Percentiles rank a stretch among this genome's conserved stretches.
Evolutionary conservation across 2,329 filamentous ascomycete species (phyloP).

Genomic region (Gremmenia infestans): DNA sequence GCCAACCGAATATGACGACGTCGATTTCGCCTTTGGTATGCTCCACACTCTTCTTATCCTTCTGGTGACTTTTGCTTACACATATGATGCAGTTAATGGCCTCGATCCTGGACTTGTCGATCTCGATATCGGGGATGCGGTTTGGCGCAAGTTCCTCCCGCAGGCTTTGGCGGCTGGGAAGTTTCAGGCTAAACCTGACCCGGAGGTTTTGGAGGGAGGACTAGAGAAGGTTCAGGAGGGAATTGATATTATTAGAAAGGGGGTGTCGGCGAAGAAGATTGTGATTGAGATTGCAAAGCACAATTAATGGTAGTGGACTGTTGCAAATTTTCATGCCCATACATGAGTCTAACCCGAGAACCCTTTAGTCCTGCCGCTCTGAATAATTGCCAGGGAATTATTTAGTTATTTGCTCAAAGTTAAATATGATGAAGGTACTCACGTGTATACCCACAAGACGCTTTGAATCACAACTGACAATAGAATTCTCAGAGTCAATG

Average conservation of each 20-base stretch:
- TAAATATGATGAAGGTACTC: no score
- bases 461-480: no score
- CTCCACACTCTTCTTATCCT: constrained; percentile 9
- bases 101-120: constrained; percentile 25
- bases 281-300: constrained; percentile 31
- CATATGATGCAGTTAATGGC: constrained; percentile 20
- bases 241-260: constrained; percentile 34
- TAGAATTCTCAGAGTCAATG: no score
- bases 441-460: no score
- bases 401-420: no score
- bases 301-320: no score
- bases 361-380: no score
- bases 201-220: constrained; percentile 37
- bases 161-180: constrained; percentile 34
- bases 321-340: no score
- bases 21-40: constrained; percentile 27
- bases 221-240: constrained; percentile 39
- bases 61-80: constrained; percentile 13
- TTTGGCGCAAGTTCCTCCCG: constrained; percentile 38
- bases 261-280: constrained; percentile 40
- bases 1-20: constrained; percentile 16
- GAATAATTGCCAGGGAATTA: no score
- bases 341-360: no score
- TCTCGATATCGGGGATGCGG: constrained; percentile 26
- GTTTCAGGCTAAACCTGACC: constrained; percentile 36